Percentiles rank a stretch among this genome's conserved stretches.
Evolutionary conservation across 345 rosid species (phyloP).

Genomic region (Hibiscus syriacus): DNA sequence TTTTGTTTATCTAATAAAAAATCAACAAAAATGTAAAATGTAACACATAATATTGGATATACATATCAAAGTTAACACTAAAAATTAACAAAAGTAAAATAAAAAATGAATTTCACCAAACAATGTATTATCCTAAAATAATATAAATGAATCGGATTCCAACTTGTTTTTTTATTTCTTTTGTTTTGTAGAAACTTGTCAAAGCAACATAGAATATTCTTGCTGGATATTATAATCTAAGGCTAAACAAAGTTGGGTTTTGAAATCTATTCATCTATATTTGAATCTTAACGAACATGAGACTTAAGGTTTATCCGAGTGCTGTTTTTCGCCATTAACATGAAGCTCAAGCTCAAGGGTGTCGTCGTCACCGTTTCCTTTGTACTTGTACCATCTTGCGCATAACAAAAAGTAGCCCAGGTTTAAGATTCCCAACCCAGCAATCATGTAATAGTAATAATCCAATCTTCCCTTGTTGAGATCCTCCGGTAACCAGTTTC

Average conservation of each 20-base stretch:
- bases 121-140: no score
- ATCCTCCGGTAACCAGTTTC: slow-evolving; percentile 7
- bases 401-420: slow-evolving; percentile 26
- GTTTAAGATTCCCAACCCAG: slow-evolving; percentile 25
- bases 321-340: background rate
- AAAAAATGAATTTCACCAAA: no score
- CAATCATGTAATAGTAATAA: slow-evolving; percentile 26
- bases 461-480: slow-evolving; percentile 1
- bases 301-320: background rate
- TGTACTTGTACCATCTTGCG: slow-evolving; percentile 33
- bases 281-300: background rate
- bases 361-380: slow-evolving; percentile 18
- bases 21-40: no score
- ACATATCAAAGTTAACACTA: no score
- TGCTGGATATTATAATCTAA: background rate
- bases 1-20: no score
- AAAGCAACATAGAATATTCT: background rate
- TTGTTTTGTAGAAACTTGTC: no score
- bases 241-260: background rate
- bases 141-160: background rate
- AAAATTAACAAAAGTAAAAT: no score
- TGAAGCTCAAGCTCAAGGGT: slow-evolving; percentile 16
- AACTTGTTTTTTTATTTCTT: no score
- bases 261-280: background rate
- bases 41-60: no score